Evolutionary conservation across 1,284 basidiomycete species (phyloP).

Genomic region (Somion occarium): DNA sequence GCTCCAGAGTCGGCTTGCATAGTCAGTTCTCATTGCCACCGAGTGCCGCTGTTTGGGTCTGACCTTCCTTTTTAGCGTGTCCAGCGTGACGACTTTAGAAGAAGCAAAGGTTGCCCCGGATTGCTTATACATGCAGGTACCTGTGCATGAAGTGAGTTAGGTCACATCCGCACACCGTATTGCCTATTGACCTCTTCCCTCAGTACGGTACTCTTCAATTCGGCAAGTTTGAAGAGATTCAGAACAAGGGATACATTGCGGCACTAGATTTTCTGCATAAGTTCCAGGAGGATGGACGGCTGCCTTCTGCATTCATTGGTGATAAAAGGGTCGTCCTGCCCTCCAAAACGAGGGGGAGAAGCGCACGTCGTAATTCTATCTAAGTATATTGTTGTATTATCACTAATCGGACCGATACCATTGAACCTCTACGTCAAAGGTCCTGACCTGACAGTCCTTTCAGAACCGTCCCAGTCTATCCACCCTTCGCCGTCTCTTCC

Average conservation of each 20-base stretch:
- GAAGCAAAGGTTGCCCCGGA: slow-evolving; percentile 88
- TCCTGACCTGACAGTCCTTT: no score
- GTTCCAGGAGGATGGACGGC: slow-evolving; percentile 77
- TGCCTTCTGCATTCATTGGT: slow-evolving; percentile 70
- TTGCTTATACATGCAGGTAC: slow-evolving; percentile 93
- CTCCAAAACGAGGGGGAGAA: slow-evolving; percentile 64
- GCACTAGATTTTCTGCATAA: slow-evolving; percentile 71
- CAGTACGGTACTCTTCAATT: slow-evolving; percentile 81
- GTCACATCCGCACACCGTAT: background rate
- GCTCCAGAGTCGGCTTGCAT: slow-evolving; percentile 92
- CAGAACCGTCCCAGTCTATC: no score
- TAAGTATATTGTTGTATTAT: slow-evolving; percentile 20
- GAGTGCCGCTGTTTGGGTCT: no score
- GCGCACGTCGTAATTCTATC: slow-evolving; percentile 72
- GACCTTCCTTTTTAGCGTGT: slow-evolving; percentile 64
- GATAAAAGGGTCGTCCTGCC: slow-evolving; percentile 40
- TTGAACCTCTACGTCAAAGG: no score
- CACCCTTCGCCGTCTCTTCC: no score
- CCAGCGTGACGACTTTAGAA: slow-evolving; percentile 91
- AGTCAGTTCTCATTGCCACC: slow-evolving; percentile 50
- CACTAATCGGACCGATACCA: no score
- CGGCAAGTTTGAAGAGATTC: slow-evolving; percentile 78
- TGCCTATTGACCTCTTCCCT: slow-evolving; percentile 20
- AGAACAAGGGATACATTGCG: slow-evolving; percentile 78
- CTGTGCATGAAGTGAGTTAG: slow-evolving; percentile 74